Evolutionary conservation across 257 asterid genomes (phyloP).

Genomic region (Vinca minor): DNA sequence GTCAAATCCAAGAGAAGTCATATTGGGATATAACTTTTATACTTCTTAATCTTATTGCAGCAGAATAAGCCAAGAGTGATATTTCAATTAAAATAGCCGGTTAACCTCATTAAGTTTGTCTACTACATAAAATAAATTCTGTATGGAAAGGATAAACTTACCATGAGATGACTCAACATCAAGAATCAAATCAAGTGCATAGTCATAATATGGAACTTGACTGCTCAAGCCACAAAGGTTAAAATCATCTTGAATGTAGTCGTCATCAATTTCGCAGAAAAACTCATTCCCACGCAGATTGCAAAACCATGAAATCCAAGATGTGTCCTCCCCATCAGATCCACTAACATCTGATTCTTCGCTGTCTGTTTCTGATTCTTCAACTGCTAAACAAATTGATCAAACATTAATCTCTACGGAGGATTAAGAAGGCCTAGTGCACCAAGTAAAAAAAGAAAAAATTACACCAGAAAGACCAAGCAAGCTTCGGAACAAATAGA

Average conservation of each 20-base stretch:
- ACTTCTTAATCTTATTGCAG: not conserved
- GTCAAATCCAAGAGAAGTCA: not conserved
- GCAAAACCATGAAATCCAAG: constrained; percentile 60
- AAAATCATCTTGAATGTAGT: constrained; percentile 54
- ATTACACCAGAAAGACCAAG: not conserved
- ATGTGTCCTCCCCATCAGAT: constrained; percentile 48
- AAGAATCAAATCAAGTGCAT: constrained; percentile 48
- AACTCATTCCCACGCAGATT: constrained; percentile 51
- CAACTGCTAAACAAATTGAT: constrained; percentile 22
- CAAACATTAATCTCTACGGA: not conserved
- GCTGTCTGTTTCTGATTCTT: constrained; percentile 54
- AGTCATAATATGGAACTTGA: constrained; percentile 50
- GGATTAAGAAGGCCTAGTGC: not conserved
- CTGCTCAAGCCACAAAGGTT: constrained; percentile 51
- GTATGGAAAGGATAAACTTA: constrained; percentile 16
- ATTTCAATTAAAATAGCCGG: not conserved
- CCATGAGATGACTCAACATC: constrained; percentile 55
- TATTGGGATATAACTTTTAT: not conserved
- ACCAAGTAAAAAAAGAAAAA: not conserved
- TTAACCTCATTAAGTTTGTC: not conserved
- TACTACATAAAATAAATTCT: not conserved
- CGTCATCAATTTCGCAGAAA: constrained; percentile 54
- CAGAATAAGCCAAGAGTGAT: not conserved
- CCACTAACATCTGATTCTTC: constrained; percentile 54
- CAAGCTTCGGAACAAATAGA: not conserved